Conservation (phyloP, 495 filamentous ascomycete species). For the Penicillium salamii region DNA sequence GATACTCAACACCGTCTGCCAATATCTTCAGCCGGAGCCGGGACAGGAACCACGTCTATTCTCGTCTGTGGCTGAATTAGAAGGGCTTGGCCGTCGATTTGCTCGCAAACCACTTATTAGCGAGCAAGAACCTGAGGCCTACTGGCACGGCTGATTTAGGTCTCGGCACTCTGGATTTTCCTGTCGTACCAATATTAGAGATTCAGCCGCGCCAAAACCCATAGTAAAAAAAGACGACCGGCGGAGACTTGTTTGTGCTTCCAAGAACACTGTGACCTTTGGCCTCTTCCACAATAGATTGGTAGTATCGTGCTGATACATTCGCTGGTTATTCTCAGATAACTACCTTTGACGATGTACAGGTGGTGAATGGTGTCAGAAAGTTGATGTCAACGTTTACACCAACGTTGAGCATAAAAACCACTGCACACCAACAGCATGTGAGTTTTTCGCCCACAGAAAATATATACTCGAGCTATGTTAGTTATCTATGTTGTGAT, state of each 20-base stretch:
- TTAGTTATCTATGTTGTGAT: no score
- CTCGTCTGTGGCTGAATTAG: conserved; percentile 19
- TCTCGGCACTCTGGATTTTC: no score
- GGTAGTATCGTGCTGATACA: neutral
- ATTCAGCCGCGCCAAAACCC: neutral
- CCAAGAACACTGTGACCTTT: neutral
- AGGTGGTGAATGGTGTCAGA: neutral
- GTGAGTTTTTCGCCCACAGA: neutral
- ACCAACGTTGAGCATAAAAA: neutral
- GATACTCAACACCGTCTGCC: conserved; percentile 12
- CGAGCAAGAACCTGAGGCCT: conserved; percentile 31
- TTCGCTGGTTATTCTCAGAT: neutral
- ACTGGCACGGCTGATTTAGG: no score
- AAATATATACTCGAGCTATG: no score
- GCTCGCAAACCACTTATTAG: conserved; percentile 20
- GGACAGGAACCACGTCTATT: conserved; percentile 16
- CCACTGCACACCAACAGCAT: neutral
- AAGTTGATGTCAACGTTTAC: neutral
- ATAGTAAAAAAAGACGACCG: neutral
- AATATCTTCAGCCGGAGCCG: conserved; percentile 23
- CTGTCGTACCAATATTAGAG: no score
- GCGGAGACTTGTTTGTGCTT: neutral
- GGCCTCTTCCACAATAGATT: neutral
- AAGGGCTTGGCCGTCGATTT: conserved; percentile 17
- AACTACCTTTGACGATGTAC: neutral